Evolutionary conservation across 148 eudicot genomes (phyloP).

Genomic region (Amaranthus palmeri): DNA sequence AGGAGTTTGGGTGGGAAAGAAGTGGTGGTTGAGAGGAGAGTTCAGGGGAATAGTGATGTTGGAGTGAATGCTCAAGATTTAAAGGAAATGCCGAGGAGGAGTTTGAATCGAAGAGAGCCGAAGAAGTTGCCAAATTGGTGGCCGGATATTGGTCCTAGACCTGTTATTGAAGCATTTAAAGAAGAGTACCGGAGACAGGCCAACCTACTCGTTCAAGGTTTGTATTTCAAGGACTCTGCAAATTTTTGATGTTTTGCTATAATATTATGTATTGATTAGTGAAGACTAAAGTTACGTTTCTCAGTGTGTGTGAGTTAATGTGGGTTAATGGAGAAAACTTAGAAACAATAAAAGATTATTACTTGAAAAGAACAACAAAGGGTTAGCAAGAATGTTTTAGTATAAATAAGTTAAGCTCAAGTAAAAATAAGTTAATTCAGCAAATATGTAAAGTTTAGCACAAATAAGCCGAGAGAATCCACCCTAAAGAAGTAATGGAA

Average conservation of each 20-base stretch:
- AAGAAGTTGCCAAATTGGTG: conserved; percentile 80
- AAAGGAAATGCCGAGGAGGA: conserved; percentile 19
- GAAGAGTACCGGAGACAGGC: conserved; percentile 67
- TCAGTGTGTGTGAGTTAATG: too few species aligned
- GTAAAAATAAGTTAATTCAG: too few species aligned
- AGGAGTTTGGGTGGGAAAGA: conserved; percentile 88
- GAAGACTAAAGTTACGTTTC: too few species aligned
- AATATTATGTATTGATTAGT: background rate
- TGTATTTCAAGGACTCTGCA: background rate
- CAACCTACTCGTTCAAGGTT: conserved; percentile 65
- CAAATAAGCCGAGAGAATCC: too few species aligned
- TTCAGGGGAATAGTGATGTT: conserved; percentile 8
- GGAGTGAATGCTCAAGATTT: conserved; percentile 17
- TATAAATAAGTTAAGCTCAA: too few species aligned
- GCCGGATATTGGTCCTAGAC: conserved; percentile 43
- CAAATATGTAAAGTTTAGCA: too few species aligned
- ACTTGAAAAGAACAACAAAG: too few species aligned
- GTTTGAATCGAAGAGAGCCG: conserved; percentile 25
- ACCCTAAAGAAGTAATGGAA: too few species aligned
- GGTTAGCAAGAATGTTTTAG: too few species aligned
- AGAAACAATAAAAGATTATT: too few species aligned
- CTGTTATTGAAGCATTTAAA: conserved; percentile 20
- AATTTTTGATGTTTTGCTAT: background rate
- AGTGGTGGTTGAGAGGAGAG: conserved; percentile 56
- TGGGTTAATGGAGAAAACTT: too few species aligned